A percentile compares a stretch with the other conserved stretches of the same genome.
phyloP scores from a whole-genome alignment of 2,329 filamentous ascomycete genomes.

The Pyrenophora teres region DNA sequence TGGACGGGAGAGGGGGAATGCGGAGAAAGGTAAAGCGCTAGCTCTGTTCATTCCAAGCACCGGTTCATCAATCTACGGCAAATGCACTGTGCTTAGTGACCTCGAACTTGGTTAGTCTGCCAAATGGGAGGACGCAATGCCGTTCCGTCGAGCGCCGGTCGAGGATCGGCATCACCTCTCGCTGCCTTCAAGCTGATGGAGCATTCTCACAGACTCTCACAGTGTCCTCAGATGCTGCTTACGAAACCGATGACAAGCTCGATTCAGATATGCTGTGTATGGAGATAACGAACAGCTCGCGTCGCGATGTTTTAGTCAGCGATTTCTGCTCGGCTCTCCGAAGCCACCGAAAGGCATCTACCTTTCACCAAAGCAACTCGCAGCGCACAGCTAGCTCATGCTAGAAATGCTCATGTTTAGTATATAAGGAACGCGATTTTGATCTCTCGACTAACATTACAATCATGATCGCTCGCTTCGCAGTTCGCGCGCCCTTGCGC shows the following conservation, averaged over 20 bases:
- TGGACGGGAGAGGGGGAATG: conserved; percentile 17
- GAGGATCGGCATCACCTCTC: no score
- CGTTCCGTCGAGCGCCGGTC: no score
- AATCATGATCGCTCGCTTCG: conserved; percentile 12
- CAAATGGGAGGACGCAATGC: no score
- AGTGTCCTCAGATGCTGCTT: background rate
- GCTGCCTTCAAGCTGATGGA: no score
- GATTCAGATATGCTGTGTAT: background rate
- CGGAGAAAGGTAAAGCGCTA: conserved; percentile 5
- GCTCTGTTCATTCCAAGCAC: background rate
- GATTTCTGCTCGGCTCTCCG: background rate
- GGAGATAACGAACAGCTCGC: background rate
- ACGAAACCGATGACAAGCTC: background rate
- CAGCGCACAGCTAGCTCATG: background rate
- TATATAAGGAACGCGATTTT: background rate
- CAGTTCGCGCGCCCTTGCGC: conserved; percentile 8
- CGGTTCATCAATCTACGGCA: background rate
- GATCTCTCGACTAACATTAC: background rate
- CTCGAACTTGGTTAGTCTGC: background rate
- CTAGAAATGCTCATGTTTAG: no score
- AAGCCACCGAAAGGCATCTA: conserved; percentile 3
- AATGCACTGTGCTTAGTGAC: background rate
- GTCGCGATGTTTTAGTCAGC: conserved; percentile 1
- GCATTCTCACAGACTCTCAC: background rate
- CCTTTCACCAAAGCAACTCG: background rate